Conservation (phyloP, 2,329 filamentous ascomycete species). For the Aspergillus brunneoviolaceus region DNA sequence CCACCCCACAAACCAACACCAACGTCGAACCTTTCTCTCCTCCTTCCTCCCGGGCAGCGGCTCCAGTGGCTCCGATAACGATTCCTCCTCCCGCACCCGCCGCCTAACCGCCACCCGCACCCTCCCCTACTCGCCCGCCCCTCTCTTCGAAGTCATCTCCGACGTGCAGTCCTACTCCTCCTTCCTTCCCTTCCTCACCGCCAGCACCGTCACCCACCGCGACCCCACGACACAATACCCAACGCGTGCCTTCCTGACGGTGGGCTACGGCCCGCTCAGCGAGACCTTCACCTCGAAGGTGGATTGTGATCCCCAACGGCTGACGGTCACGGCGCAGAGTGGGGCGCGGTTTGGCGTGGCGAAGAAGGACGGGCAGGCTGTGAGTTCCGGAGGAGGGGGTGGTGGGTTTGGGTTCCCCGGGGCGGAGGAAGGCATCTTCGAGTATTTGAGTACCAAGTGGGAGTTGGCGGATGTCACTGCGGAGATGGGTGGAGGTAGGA, state of each 20-base stretch:
- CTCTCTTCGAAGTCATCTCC: conserved; percentile 82
- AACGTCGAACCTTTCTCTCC: conserved; percentile 25
- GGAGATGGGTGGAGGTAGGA: conserved; percentile 28
- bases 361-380: conserved; percentile 56
- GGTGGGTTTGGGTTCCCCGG: conserved; percentile 27
- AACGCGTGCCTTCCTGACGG: conserved; percentile 71
- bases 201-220: conserved; percentile 74
- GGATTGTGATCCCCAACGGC: conserved; percentile 67
- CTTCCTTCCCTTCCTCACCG: conserved; percentile 90
- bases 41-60: conserved; percentile 28
- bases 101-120: conserved; percentile 70
- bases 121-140: conserved; percentile 68
- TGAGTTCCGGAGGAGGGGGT: not conserved
- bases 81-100: conserved; percentile 53
- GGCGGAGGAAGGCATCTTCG: conserved; percentile 50
- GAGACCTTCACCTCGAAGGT: conserved; percentile 81
- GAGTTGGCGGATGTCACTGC: conserved; percentile 37
- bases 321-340: conserved; percentile 69
- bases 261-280: conserved; percentile 80
- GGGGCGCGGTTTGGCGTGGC: conserved; percentile 44
- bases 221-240: conserved; percentile 58
- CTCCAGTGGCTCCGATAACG: conserved; percentile 19
- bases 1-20: not conserved
- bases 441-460: conserved; percentile 47
- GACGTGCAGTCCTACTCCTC: conserved; percentile 79